Evolutionary conservation across 352 stramenopile species (phyloP).

Genomic region (Thraustotheca clavata): DNA sequence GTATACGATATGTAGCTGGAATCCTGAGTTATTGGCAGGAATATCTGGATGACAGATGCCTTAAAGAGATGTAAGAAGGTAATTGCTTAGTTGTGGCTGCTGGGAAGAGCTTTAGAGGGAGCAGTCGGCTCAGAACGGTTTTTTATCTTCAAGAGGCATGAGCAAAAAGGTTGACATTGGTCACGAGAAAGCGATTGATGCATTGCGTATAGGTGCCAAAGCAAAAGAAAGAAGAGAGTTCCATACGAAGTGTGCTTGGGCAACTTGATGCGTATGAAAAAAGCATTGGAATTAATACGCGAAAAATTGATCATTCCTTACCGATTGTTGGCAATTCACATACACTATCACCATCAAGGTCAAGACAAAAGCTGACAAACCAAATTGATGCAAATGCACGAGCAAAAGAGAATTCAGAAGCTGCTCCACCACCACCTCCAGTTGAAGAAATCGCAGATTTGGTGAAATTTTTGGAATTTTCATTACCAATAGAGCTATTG

Average conservation of each 20-base stretch:
- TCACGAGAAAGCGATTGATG: too few relatives aligned
- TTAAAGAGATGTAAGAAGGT: too few relatives aligned
- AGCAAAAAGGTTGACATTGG: too few relatives aligned
- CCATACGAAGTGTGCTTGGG: slow-evolving; percentile 12
- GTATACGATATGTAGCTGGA: too few relatives aligned
- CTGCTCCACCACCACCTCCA: neutral
- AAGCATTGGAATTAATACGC: neutral
- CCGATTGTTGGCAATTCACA: neutral
- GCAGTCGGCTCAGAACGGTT: too few relatives aligned
- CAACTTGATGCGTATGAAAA: slow-evolving; percentile 15
- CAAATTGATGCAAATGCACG: neutral
- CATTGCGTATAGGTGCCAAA: too few relatives aligned
- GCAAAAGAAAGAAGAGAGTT: too few relatives aligned
- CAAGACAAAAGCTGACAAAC: slow-evolving; percentile 15
- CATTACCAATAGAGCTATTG: neutral
- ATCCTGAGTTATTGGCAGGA: too few relatives aligned
- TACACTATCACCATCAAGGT: slow-evolving; percentile 8
- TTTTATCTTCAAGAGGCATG: too few relatives aligned
- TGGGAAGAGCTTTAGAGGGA: too few relatives aligned
- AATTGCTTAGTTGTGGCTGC: too few relatives aligned
- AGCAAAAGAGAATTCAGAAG: neutral
- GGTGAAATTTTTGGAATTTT: slow-evolving; percentile 3
- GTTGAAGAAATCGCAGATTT: neutral
- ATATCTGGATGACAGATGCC: too few relatives aligned
- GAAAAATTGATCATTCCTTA: neutral